Percentiles rank a stretch among this genome's conserved stretches.
These are phyloP conservation scores for Spergularia bocconei DNA, from an alignment of 148 eudicot species.

Conservation along the genomic window DNA sequence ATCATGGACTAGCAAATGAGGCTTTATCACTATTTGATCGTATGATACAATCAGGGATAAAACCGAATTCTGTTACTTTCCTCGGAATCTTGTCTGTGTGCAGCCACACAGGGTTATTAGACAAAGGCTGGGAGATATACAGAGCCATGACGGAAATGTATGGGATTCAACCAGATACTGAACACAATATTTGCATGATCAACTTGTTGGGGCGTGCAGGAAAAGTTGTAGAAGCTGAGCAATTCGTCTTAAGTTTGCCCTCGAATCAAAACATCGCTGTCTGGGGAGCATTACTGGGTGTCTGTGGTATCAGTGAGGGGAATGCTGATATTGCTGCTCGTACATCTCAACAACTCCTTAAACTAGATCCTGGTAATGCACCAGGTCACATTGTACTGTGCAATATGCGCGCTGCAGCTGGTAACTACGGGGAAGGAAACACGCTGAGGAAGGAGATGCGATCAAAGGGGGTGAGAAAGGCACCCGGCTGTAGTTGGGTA, in stretches of 20 bases:
- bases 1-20: constrained; percentile 34
- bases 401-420: constrained; percentile 35
- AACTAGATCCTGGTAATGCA: constrained; percentile 37
- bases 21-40: constrained; percentile 33
- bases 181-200: constrained; percentile 38
- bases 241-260: constrained; percentile 35
- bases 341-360: constrained; percentile 24
- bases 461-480: constrained; percentile 32
- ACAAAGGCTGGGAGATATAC: constrained; percentile 31
- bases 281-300: constrained; percentile 46
- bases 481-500: constrained; percentile 43
- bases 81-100: constrained; percentile 40
- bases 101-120: constrained; percentile 37
- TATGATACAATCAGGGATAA: constrained; percentile 24
- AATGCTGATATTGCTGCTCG: constrained; percentile 28
- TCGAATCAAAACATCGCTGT: constrained; percentile 27
- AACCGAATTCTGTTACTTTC: constrained; percentile 40
- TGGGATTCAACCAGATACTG: constrained; percentile 26
- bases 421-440: constrained; percentile 25
- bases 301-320: constrained; percentile 40
- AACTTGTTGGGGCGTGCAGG: constrained; percentile 43
- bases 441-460: constrained; percentile 33
- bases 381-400: constrained; percentile 34
- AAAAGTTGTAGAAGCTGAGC: constrained; percentile 40
- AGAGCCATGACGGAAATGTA: constrained; percentile 31